These are phyloP conservation scores for Hymenoscyphus scutula DNA, from an alignment of 2,329 filamentous ascomycete species.

Conservation along the genomic window DNA sequence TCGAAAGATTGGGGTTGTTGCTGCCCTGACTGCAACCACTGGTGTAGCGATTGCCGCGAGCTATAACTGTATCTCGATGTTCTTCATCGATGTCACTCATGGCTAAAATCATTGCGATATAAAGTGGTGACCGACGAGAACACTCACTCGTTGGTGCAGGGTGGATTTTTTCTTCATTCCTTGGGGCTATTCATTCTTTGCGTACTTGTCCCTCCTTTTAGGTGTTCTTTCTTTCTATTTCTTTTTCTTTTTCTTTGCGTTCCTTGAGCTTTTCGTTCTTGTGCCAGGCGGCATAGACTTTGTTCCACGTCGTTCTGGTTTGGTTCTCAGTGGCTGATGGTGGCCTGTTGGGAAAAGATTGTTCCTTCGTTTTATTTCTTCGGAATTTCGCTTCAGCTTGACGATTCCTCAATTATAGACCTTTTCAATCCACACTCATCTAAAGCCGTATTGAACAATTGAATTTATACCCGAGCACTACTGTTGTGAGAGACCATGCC, in stretches of 20 bases:
- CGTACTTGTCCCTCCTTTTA: no score
- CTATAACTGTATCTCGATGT: neutral
- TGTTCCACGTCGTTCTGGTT: neutral
- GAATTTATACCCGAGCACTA: no score
- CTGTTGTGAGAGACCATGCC: no score
- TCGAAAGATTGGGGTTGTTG: no score
- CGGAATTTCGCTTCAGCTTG: neutral
- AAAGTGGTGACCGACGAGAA: no score
- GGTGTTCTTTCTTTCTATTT: neutral
- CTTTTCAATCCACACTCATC: neutral
- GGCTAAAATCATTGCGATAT: neutral
- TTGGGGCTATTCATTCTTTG: neutral
- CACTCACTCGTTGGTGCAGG: neutral
- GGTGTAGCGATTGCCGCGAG: conserved; percentile 8
- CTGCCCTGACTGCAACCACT: conserved; percentile 25
- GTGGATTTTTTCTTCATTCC: neutral
- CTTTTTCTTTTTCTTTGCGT: neutral
- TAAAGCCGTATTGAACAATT: neutral
- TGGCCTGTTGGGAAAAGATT: neutral
- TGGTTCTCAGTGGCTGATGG: no score
- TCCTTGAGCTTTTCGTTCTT: neutral
- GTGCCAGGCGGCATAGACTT: neutral
- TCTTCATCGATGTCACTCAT: no score
- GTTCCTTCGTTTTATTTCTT: neutral
- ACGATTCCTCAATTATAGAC: neutral